Conservation (phyloP, 1,139 yeast species). For the Kazachstania sp. region DNA sequence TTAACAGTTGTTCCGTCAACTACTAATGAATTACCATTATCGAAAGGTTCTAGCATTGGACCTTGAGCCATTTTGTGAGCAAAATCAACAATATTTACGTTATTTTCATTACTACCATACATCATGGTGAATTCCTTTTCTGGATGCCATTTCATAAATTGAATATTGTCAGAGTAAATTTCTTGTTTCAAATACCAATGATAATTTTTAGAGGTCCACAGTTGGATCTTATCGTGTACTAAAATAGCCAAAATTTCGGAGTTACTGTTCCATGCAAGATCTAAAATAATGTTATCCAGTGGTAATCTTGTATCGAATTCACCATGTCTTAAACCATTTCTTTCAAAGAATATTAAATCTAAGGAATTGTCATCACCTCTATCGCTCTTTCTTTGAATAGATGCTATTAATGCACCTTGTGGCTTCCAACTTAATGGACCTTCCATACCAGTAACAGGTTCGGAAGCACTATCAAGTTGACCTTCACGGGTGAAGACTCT, state of each 20-base stretch:
- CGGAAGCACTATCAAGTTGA: slow-evolving; percentile 72
- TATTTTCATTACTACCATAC: slow-evolving; percentile 44
- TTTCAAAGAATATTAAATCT: slow-evolving; percentile 71
- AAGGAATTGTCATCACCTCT: slow-evolving; percentile 32
- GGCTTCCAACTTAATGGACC: slow-evolving; percentile 79
- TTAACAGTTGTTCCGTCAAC: slow-evolving; percentile 69
- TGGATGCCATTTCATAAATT: slow-evolving; percentile 72
- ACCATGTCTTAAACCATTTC: slow-evolving; percentile 89
- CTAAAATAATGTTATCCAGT: slow-evolving; percentile 39
- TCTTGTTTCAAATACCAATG: slow-evolving; percentile 94
- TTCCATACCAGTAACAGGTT: slow-evolving; percentile 80
- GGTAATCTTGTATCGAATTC: slow-evolving; percentile 68
- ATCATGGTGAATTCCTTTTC: slow-evolving; percentile 74
- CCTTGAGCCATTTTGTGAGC: slow-evolving; percentile 61
- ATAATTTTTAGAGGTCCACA: slow-evolving; percentile 90
- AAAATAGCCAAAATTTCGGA: slow-evolving; percentile 73
- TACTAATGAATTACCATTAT: slow-evolving; percentile 71
- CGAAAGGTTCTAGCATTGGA: slow-evolving; percentile 57
- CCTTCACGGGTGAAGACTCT: slow-evolving; percentile 81
- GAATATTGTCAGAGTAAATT: slow-evolving; percentile 37
- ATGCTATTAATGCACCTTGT: slow-evolving; percentile 78
- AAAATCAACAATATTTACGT: slow-evolving; percentile 58
- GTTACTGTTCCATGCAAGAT: slow-evolving; percentile 71
- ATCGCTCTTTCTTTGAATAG: slow-evolving; percentile 51
- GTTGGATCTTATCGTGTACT: slow-evolving; percentile 51